phyloP scores from a whole-genome alignment of 2,329 filamentous ascomycete genomes.

The Aspergillus sergii region DNA sequence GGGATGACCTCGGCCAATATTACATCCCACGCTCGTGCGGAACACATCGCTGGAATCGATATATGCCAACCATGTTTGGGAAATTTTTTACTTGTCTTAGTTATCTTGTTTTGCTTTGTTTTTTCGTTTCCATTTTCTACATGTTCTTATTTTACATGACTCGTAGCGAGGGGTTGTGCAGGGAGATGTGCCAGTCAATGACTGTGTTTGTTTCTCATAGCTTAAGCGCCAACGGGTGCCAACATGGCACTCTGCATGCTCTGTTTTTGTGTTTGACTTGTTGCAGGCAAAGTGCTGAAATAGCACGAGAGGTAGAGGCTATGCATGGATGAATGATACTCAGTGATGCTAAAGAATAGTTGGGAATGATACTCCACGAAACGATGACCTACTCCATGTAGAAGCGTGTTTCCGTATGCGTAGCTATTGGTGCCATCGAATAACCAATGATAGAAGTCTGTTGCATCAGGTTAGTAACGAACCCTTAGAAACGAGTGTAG shows the following conservation, averaged over 20 bases:
- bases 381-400: not conserved
- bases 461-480: not conserved
- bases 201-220: not conserved
- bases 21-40: not conserved
- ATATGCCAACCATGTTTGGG: conserved; percentile 10
- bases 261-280: not conserved
- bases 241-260: not conserved
- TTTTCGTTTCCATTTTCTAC: not conserved
- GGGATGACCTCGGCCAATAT: not conserved
- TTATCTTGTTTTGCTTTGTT: not conserved
- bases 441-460: not conserved
- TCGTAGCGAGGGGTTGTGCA: not conserved
- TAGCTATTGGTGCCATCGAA: not conserved
- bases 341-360: not conserved
- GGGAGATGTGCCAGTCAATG: not conserved
- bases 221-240: not conserved
- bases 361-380: not conserved
- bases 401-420: not conserved
- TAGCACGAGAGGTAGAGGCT: not conserved
- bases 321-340: not conserved
- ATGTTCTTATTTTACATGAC: not conserved
- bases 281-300: not conserved
- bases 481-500: not conserved
- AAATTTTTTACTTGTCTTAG: conserved; percentile 7
- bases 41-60: conserved; percentile 1